phyloP scores from a whole-genome alignment of 768 basidiomycete genomes.

The Collybia nuda region DNA sequence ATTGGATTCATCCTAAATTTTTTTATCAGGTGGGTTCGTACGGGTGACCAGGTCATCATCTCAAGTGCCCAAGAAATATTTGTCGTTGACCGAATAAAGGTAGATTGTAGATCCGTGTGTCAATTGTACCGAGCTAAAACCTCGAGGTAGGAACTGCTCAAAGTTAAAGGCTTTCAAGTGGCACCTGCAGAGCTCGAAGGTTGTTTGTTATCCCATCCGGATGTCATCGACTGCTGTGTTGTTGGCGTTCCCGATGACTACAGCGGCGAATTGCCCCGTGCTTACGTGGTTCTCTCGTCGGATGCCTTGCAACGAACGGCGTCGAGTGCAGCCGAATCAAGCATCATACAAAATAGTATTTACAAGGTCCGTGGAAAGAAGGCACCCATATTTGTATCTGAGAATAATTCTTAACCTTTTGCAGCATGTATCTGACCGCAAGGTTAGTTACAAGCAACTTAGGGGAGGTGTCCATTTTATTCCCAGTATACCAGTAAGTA shows the following conservation, averaged over 20 bases:
- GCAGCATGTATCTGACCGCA: slow-evolving; percentile 55
- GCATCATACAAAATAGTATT: slow-evolving; percentile 43
- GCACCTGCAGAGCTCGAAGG: slow-evolving; percentile 75
- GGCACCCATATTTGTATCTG: no score
- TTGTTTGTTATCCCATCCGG: slow-evolving; percentile 56
- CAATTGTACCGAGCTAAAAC: neutral
- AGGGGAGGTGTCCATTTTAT: slow-evolving; percentile 60
- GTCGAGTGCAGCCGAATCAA: slow-evolving; percentile 24
- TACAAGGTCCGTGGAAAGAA: slow-evolving; percentile 32
- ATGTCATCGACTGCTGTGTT: slow-evolving; percentile 62
- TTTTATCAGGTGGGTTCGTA: slow-evolving; percentile 57
- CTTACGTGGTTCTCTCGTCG: slow-evolving; percentile 56
- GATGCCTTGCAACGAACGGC: slow-evolving; percentile 34
- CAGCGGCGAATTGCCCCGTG: slow-evolving; percentile 71
- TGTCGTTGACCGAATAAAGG: slow-evolving; percentile 66
- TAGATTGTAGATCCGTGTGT: slow-evolving; percentile 9
- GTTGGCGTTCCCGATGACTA: slow-evolving; percentile 68
- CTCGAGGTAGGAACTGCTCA: slow-evolving; percentile 41
- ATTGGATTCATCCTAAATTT: neutral
- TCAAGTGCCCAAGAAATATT: slow-evolving; percentile 54
- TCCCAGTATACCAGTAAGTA: slow-evolving; percentile 56
- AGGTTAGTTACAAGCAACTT: slow-evolving; percentile 58
- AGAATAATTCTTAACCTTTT: neutral
- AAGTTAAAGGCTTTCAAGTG: slow-evolving; percentile 66
- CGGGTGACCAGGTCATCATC: slow-evolving; percentile 65